Evolutionary conservation across 208 protist genomes (phyloP).

Genomic region (Strigomonas galati): DNA sequence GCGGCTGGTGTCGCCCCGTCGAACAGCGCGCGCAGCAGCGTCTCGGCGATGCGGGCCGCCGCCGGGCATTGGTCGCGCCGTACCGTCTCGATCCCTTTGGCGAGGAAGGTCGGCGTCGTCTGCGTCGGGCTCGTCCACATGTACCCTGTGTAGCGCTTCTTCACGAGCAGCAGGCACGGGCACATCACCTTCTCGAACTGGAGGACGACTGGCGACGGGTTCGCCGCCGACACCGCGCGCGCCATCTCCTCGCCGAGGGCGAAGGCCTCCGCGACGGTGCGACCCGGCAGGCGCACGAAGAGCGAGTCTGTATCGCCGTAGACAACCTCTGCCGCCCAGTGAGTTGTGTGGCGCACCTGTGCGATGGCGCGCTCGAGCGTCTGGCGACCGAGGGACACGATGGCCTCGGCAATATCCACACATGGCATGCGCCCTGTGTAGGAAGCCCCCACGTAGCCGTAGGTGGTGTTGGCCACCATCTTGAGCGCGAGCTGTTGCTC

Average conservation of each 20-base stretch:
- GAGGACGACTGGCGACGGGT: slow-evolving; percentile 95
- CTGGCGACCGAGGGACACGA: slow-evolving; percentile 97
- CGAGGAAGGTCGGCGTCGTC: slow-evolving; percentile 95
- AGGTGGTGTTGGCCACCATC: slow-evolving; percentile 99
- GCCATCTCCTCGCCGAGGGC: slow-evolving; percentile 72
- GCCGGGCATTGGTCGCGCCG: slow-evolving; percentile 98
- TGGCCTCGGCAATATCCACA: slow-evolving; percentile 92
- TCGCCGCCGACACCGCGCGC: slow-evolving; percentile 90
- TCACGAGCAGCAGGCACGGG: slow-evolving; percentile 99
- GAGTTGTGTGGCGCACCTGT: slow-evolving; percentile 93
- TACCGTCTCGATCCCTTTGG: slow-evolving; percentile 98
- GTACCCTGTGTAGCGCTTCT: slow-evolving; percentile 99
- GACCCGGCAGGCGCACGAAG: slow-evolving; percentile 91
- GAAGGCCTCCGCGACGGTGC: slow-evolving; percentile 63
- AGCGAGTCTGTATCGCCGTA: slow-evolving; percentile 99
- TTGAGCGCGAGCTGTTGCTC: slow-evolving; percentile 98
- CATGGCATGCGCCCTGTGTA: slow-evolving; percentile 99
- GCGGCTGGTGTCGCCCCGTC: slow-evolving; percentile 23
- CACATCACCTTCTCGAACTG: slow-evolving; percentile 99
- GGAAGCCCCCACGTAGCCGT: slow-evolving; percentile 99
- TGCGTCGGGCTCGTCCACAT: slow-evolving; percentile 95
- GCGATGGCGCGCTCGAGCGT: slow-evolving; percentile 98
- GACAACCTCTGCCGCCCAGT: slow-evolving; percentile 95
- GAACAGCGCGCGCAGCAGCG: slow-evolving; percentile 57
- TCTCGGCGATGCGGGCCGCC: slow-evolving; percentile 35